phyloP scores from a whole-genome alignment of 2,329 filamentous ascomycete species.

The Xylaria sp. region DNA sequence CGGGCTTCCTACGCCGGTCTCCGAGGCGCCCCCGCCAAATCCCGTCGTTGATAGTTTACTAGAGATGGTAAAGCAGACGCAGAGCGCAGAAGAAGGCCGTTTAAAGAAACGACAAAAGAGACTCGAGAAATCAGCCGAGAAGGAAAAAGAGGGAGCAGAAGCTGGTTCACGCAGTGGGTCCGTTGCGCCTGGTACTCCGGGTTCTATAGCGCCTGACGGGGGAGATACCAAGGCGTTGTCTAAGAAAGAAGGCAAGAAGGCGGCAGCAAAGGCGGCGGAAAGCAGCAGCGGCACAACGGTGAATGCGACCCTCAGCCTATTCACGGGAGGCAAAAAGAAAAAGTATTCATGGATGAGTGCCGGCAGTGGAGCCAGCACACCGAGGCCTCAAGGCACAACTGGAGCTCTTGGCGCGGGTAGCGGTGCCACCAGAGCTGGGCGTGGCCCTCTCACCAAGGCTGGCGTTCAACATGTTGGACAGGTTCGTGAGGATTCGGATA shows the following conservation, averaged over 20 bases:
- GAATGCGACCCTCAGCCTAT: slow-evolving; percentile 83
- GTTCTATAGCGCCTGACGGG: slow-evolving; percentile 69
- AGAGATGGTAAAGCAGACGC: slow-evolving; percentile 71
- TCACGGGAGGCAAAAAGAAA: slow-evolving; percentile 70
- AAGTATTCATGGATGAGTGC: slow-evolving; percentile 80
- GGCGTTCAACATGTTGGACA: slow-evolving; percentile 73
- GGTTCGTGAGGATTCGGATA: slow-evolving; percentile 81
- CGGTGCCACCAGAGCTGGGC: slow-evolving; percentile 47
- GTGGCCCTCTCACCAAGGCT: slow-evolving; percentile 61
- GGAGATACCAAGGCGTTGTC: slow-evolving; percentile 72
- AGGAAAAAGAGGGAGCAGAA: slow-evolving; percentile 59
- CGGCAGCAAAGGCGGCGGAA: slow-evolving; percentile 78
- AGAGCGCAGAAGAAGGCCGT: slow-evolving; percentile 76
- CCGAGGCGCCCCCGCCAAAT: slow-evolving; percentile 61
- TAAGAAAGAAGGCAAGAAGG: slow-evolving; percentile 86
- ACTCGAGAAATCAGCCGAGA: slow-evolving; percentile 58
- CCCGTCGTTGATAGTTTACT: slow-evolving; percentile 65
- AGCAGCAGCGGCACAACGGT: slow-evolving; percentile 79
- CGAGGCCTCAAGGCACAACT: slow-evolving; percentile 46
- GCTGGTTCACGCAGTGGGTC: slow-evolving; percentile 63
- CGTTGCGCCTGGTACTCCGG: slow-evolving; percentile 68
- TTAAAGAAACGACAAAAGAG: slow-evolving; percentile 74
- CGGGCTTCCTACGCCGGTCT: slow-evolving; percentile 59
- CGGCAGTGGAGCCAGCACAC: slow-evolving; percentile 64
- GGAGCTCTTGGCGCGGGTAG: slow-evolving; percentile 47